Percentiles rank a stretch among this genome's conserved stretches.
Conservation (phyloP, 192 early-diverging fungal genomes). For the Podila clonocystis region DNA sequence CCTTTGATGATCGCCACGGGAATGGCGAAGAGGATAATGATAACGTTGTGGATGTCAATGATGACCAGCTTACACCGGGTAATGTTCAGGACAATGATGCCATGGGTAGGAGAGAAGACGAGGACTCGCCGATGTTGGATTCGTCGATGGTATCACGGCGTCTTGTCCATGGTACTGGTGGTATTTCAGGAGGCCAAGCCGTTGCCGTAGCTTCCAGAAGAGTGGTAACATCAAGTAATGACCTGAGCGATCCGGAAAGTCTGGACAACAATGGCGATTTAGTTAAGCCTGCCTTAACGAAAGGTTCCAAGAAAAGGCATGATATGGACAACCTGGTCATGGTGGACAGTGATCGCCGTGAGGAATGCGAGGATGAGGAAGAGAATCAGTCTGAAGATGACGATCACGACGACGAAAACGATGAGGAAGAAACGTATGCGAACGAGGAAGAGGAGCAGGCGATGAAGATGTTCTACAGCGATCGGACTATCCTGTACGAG, state of each 20-base stretch:
- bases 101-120: not conserved
- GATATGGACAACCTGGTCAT: not conserved
- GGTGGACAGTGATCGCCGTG: not conserved
- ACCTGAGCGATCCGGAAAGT: not conserved
- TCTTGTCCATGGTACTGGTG: not conserved
- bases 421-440: not conserved
- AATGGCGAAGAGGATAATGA: not conserved
- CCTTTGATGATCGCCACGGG: not conserved
- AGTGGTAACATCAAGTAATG: not conserved
- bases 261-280: slow-evolving; percentile 29
- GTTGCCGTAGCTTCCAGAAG: not conserved
- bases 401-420: not conserved
- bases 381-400: slow-evolving; percentile 4
- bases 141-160: not conserved
- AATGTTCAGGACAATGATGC: not conserved
- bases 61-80: not conserved
- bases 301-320: not conserved
- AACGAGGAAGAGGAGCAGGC: not conserved
- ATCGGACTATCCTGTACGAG: slow-evolving; percentile 74
- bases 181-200: no score
- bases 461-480: slow-evolving; percentile 25
- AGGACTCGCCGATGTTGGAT: slow-evolving; percentile 23
- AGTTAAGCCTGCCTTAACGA: not conserved
- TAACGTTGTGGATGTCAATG: not conserved
- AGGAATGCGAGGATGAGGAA: slow-evolving; percentile 11